Evolutionary conservation across 495 filamentous ascomycete species (phyloP).

Genomic region (Annulohypoxylon bovei): DNA sequence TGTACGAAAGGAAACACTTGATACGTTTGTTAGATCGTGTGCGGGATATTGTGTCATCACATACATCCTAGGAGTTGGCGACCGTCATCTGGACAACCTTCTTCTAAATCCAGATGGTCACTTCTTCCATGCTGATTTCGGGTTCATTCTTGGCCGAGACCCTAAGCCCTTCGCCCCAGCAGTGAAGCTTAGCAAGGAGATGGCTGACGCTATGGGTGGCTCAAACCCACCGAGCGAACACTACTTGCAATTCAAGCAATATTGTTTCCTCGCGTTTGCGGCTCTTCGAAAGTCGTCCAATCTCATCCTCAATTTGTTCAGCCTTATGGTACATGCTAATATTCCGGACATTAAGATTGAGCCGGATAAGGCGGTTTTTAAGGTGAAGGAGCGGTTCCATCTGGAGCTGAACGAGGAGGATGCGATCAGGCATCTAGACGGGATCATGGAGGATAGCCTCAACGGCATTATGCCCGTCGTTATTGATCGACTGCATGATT

Average conservation of each 20-base stretch:
- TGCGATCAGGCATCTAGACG: constrained; percentile 85
- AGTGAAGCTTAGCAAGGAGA: constrained; percentile 97
- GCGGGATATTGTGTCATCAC: constrained; percentile 99
- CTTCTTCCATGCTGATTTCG: constrained; percentile 99
- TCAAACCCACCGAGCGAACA: constrained; percentile 69
- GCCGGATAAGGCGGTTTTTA: constrained; percentile 90
- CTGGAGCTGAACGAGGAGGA: constrained; percentile 94
- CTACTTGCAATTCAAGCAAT: constrained; percentile 88
- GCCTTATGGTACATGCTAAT: constrained; percentile 95
- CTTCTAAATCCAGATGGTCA: constrained; percentile 89
- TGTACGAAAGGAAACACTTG: constrained; percentile 90
- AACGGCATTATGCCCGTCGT: constrained; percentile 90
- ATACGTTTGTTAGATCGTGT: constrained; percentile 94
- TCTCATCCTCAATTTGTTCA: constrained; percentile 95
- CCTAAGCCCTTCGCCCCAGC: constrained; percentile 96
- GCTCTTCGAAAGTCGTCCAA: constrained; percentile 88
- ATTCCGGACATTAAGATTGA: constrained; percentile 94
- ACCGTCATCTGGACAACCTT: constrained; percentile 95
- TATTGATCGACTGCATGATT: constrained; percentile 93
- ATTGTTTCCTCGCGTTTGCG: constrained; percentile 95
- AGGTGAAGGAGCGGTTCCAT: constrained; percentile 94
- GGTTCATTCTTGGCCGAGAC: constrained; percentile 96
- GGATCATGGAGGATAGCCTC: constrained; percentile 86
- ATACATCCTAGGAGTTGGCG: constrained; percentile 97
- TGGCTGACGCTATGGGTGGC: constrained; percentile 99